A percentile compares a stretch with the other conserved stretches of the same genome.
These are phyloP conservation scores for Simplicillium sp. DNA, from an alignment of 2,329 filamentous ascomycete genomes.

Conservation along the genomic window DNA sequence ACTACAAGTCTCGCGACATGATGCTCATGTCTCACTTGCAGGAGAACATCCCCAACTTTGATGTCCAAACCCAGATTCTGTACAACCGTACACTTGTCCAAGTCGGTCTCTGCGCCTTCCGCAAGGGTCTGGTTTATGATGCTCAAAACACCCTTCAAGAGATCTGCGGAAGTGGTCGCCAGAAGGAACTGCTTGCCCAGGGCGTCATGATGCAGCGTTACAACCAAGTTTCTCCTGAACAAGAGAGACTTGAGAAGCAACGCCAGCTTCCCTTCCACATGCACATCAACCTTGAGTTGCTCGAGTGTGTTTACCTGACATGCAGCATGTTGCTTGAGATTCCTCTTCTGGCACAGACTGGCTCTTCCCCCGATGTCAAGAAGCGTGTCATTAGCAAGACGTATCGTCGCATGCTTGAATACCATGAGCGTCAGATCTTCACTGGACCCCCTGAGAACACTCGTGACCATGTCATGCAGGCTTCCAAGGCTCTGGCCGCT, in stretches of 20 bases:
- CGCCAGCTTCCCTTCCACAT: constrained; percentile 98
- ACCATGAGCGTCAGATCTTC: constrained; percentile 98
- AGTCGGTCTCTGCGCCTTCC: constrained; percentile 96
- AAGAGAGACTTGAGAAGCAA: constrained; percentile 94
- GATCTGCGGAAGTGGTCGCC: constrained; percentile 92
- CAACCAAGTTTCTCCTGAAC: constrained; percentile 91
- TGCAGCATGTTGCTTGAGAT: constrained; percentile 99
- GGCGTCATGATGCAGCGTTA: constrained; percentile 98
- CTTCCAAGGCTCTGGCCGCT: constrained; percentile 89
- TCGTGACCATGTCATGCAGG: constrained; percentile 98
- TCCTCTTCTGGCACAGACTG: constrained; percentile 89
- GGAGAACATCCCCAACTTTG: constrained; percentile 93
- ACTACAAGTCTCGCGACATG: constrained; percentile 97
- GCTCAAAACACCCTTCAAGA: constrained; percentile 96
- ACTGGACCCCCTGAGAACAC: constrained; percentile 98
- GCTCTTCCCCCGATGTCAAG: constrained; percentile 92
- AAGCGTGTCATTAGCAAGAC: constrained; percentile 99
- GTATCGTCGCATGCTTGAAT: constrained; percentile 97
- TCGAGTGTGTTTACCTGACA: constrained; percentile 97
- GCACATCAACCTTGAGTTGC: constrained; percentile 98
- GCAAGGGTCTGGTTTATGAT: constrained; percentile 92
- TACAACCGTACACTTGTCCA: constrained; percentile 98
- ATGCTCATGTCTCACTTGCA: constrained; percentile 99
- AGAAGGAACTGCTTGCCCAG: constrained; percentile 96
- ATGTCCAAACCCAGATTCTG: constrained; percentile 93